Conservation (phyloP, 805 yeast genomes). For the Yarrowia alimentaria region DNA sequence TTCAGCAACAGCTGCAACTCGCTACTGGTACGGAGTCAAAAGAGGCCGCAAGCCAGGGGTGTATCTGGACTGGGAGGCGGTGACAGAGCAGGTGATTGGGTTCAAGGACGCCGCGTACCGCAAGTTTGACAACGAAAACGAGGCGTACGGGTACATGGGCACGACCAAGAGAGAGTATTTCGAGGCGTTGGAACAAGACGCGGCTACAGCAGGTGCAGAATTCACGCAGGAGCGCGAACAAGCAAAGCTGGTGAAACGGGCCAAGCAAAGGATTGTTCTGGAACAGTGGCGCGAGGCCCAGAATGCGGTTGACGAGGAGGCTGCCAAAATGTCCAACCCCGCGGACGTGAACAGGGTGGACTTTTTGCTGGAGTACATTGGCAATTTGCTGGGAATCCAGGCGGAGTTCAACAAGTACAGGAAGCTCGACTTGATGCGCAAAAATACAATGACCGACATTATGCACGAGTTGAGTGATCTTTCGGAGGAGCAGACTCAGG, state of each 20-base stretch:
- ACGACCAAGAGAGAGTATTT: not conserved
- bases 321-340: too few relatives aligned
- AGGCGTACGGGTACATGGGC: not conserved
- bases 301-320: not conserved
- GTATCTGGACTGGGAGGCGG: not conserved
- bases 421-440: not conserved
- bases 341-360: too few relatives aligned
- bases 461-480: not conserved
- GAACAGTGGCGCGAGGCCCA: too few relatives aligned
- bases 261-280: too few relatives aligned
- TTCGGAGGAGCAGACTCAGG: not conserved
- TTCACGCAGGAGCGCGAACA: not conserved
- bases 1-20: too few relatives aligned
- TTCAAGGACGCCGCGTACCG: not conserved
- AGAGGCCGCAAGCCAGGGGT: not conserved
- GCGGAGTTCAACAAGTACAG: constrained; percentile 3
- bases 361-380: too few relatives aligned
- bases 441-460: not conserved
- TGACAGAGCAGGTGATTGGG: constrained; percentile 1
- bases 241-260: too few relatives aligned
- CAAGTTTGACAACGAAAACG: not conserved
- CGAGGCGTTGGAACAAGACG: not conserved
- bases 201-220: too few relatives aligned
- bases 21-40: constrained; percentile 1
- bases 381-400: not conserved